Conservation (phyloP, 345 rosid species). For the Pistacia atlantica region DNA sequence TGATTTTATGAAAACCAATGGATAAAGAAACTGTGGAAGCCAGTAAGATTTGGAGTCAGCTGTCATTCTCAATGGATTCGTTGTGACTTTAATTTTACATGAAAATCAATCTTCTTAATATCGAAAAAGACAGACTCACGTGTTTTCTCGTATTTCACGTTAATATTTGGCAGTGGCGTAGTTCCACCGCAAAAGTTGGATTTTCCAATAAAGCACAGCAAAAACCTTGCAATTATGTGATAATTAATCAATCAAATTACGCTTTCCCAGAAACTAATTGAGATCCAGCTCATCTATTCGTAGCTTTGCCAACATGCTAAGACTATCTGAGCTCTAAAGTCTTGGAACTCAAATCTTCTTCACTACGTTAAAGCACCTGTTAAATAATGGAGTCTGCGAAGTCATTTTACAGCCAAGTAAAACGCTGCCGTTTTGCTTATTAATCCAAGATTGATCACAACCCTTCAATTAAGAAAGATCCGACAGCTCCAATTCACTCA, state of each 20-base stretch:
- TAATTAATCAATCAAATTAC: background rate
- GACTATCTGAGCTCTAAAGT: background rate
- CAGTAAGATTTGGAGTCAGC: background rate
- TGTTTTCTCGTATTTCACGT: background rate
- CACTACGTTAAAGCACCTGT: too few relatives aligned
- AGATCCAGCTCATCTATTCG: constrained; percentile 3
- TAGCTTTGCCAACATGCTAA: background rate
- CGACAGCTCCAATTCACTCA: too few relatives aligned
- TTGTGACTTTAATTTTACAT: too few relatives aligned
- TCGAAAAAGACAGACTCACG: background rate
- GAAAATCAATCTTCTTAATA: too few relatives aligned
- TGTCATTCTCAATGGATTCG: background rate
- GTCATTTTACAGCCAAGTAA: too few relatives aligned
- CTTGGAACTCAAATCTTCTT: too few relatives aligned
- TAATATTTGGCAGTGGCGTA: background rate
- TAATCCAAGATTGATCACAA: too few relatives aligned
- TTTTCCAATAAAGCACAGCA: background rate
- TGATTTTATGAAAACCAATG: constrained; percentile 23
- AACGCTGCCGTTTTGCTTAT: too few relatives aligned
- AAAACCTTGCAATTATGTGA: background rate
- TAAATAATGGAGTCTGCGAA: too few relatives aligned
- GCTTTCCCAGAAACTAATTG: background rate
- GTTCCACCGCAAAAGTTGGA: background rate
- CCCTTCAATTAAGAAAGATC: too few relatives aligned
- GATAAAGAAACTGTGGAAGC: background rate